Conservation (phyloP, 2,329 filamentous ascomycete species). For the Penicillium paneum region DNA sequence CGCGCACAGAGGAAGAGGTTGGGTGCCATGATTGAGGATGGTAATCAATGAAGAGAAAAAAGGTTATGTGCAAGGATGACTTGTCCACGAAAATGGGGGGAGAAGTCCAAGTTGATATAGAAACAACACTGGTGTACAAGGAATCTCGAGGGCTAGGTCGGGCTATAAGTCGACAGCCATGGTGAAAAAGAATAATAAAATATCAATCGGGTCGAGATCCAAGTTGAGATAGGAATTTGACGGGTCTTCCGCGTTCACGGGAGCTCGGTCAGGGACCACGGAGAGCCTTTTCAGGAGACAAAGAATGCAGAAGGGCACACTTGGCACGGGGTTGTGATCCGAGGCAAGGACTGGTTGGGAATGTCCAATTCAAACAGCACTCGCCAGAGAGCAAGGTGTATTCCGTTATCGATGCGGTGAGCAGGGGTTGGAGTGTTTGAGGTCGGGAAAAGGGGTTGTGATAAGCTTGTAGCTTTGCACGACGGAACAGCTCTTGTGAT, state of each 20-base stretch:
- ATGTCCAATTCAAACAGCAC: constrained; percentile 9
- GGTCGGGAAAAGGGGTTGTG: constrained; percentile 9
- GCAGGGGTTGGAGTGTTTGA: constrained; percentile 8
- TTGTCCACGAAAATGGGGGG: neutral
- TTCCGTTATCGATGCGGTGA: constrained; percentile 26
- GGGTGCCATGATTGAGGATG: constrained; percentile 43
- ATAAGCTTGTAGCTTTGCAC: constrained; percentile 20
- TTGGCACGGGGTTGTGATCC: constrained; percentile 10
- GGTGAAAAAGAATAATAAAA: constrained; percentile 21
- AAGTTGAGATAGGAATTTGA: constrained; percentile 12
- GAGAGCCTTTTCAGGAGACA: constrained; percentile 1
- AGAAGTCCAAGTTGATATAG: constrained; percentile 6
- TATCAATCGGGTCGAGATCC: constrained; percentile 18
- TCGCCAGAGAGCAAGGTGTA: constrained; percentile 1
- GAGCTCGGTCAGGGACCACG: constrained; percentile 18
- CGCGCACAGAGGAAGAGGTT: constrained; percentile 52
- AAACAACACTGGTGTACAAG: constrained; percentile 28
- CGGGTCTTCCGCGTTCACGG: constrained; percentile 12
- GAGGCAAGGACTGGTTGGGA: constrained; percentile 12
- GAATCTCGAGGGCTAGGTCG: constrained; percentile 11
- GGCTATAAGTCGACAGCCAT: constrained; percentile 37
- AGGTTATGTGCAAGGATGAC: neutral
- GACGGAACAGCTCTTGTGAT: constrained; percentile 1
- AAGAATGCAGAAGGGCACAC: constrained; percentile 12
- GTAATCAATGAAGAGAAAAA: constrained; percentile 4